Base-by-base conservation (phyloP, 306 rosid genomes). In the Casuarina equisetifolia region DNA sequence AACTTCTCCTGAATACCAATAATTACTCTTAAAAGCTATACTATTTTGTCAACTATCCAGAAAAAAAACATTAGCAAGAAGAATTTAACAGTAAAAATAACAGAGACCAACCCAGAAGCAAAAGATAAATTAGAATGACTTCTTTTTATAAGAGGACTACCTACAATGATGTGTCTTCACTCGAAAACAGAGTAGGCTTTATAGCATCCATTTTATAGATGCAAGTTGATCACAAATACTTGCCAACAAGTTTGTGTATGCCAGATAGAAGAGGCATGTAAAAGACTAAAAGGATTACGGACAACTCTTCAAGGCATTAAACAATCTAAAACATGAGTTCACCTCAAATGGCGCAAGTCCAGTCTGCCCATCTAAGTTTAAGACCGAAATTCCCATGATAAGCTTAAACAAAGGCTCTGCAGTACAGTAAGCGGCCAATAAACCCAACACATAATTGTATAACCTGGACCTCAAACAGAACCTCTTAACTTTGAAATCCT, bases 301-400 rank as follows among this genome's bases (percentile, higher is more conserved):
- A 36, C 9, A 63, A 57, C 16, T 42, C 75, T 0, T 19, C 17
- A 58, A 38, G 35, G 10, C 42, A 35, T 15, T 39, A 3, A 66
- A 64, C 35, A 6, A 39, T 35, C 68, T 32, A 61, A 57, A 8
- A 3, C 40, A 66, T 9, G 70, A 76, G 85, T 85, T 78, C 70
- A 92, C 99, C 97, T 95, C 99, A 79, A 89, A 95, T 43, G 99
- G 99, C 64, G 96, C 92, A 82, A 95, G 89, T 58, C 75, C 84
- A 81, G 77, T 54, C 89, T 88, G 92, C 61, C 99, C 97, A 78
- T 95, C 99, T 77, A 95, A 84, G 80, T 92, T 91, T 54, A 92
- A 78, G 69, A 90, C 77, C 52, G 99, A 95, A 73, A 89, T 53
- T 71, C 97, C 97, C 92, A 89, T 85, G 76, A 92, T 82, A 87